Conservation (phyloP, 2,329 filamentous ascomycete species). For the Botrytis sinoallii region DNA sequence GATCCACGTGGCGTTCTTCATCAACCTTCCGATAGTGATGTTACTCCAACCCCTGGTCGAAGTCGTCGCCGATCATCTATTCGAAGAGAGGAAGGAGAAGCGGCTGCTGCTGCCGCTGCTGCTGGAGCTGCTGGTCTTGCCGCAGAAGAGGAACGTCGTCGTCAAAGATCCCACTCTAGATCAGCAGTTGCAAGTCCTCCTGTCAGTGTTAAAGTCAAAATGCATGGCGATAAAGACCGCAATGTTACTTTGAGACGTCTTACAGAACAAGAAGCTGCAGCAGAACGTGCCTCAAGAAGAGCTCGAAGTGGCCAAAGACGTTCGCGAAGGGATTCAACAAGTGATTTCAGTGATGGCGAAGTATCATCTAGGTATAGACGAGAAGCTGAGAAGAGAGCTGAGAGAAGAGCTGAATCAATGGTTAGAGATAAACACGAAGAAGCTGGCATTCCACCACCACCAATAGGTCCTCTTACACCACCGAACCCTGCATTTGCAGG, state of each 20-base stretch:
- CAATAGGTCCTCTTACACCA: conserved; percentile 49
- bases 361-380: conserved; percentile 54
- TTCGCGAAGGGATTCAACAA: conserved; percentile 50
- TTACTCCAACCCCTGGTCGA: conserved; percentile 31
- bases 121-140: conserved; percentile 49
- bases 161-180: conserved; percentile 28
- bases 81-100: conserved; percentile 45
- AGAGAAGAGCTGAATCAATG: conserved; percentile 11
- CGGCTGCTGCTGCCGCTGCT: conserved; percentile 45
- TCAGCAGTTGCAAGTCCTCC: conserved; percentile 43
- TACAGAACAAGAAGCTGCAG: conserved; percentile 57
- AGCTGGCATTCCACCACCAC: conserved; percentile 23
- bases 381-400: conserved; percentile 43
- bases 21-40: conserved; percentile 23
- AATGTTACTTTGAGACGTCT: conserved; percentile 60
- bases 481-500: conserved; percentile 57
- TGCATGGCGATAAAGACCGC: conserved; percentile 58
- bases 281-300: conserved; percentile 35
- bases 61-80: conserved; percentile 47
- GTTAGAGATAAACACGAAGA: conserved; percentile 41
- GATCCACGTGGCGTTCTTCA: conserved; percentile 50
- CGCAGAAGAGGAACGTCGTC: conserved; percentile 45
- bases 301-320: conserved; percentile 39
- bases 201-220: conserved; percentile 57
- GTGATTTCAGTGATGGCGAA: conserved; percentile 57